Evolutionary conservation across 2,329 filamentous ascomycete genomes (phyloP), one percentile per base, ranked within the genome.

Genomic region (Neurospora sp.): DNA sequence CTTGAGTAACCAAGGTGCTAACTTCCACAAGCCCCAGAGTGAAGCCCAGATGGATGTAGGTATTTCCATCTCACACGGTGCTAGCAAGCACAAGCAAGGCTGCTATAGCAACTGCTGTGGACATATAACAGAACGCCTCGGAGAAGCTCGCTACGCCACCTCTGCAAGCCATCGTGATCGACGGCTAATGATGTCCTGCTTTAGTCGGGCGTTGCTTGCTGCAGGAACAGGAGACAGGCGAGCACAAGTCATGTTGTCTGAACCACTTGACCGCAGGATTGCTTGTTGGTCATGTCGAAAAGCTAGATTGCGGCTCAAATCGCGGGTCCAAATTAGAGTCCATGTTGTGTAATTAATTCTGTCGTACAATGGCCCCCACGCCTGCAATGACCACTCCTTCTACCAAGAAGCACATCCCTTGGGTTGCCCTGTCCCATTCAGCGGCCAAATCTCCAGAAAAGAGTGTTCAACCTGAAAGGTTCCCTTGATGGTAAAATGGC

Each of bases 171-270:
- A 40, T 65, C 28, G 68, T 38, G 40, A 69, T 41, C 19, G 28
- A 39, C 8, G 67, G 36, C 52, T 66, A n/a, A 46, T 17, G 17
- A 39, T 66, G 17, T 23, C 17, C 68, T 10, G 28, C 62, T 36
- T 38, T 46, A 19, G 39, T 69, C 65, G 52, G 52, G 28, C 52
- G 36, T 69, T 69, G 19, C 41, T 62, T 70, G 66, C 68, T 70
- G 72, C 72, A 74, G 72, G 72, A 73, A 71, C 71, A 41, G 68
- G 72, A 72, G 46, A 72, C 68, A 71, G 43, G 66, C 8, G 52
- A 62, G 52, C 28, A 62, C 52, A 62, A 62, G 5, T 36, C 6
- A 62, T 62, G 15, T 62, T 62, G 28, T 33, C 15, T 33, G 23
- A 62, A 36, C 52, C 23, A 36, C 6, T 62, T 62, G 23, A 62